Percentiles rank a stretch among this genome's conserved stretches.
These are phyloP conservation scores for Dentipellis sp. DNA, from an alignment of 768 basidiomycete species.

Conservation along the genomic window DNA sequence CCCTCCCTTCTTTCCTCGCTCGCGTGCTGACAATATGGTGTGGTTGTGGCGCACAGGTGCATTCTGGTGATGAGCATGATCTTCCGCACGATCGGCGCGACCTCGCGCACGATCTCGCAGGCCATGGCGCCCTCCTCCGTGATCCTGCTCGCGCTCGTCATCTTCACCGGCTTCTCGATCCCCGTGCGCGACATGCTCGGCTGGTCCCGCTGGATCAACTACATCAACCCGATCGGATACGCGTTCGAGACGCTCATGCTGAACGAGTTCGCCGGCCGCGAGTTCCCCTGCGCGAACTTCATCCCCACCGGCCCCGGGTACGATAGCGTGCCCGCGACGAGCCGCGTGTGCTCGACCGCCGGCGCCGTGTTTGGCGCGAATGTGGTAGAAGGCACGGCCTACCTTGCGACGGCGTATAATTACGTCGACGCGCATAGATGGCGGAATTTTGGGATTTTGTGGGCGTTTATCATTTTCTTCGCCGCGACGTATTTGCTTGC, in stretches of 20 bases:
- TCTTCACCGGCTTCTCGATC: conserved; percentile 52
- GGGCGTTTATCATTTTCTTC: not conserved
- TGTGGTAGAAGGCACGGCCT: conserved; percentile 18
- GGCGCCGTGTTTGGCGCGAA: conserved; percentile 29
- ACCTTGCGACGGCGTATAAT: conserved; percentile 25
- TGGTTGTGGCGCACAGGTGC: not conserved
- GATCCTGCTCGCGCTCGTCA: conserved; percentile 36
- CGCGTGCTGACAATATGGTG: not conserved
- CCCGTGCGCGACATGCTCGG: conserved; percentile 57
- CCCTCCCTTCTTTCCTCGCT: conserved; percentile 33
- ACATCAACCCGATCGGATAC: conserved; percentile 57
- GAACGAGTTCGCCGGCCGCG: conserved; percentile 71
- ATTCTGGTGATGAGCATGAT: conserved; percentile 61
- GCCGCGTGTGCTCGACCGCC: conserved; percentile 54
- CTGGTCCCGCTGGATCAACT: conserved; percentile 59
- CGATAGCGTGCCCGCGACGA: not conserved
- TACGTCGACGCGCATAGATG: conserved; percentile 25
- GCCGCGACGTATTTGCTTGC: conserved; percentile 55
- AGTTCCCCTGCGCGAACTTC: conserved; percentile 16
- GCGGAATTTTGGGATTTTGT: conserved; percentile 21
- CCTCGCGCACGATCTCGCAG: conserved; percentile 46
- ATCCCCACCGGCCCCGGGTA: conserved; percentile 1
- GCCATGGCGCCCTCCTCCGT: conserved; percentile 50
- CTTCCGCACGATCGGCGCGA: conserved; percentile 61
- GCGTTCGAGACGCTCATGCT: conserved; percentile 68